Base-by-base conservation (phyloP, 2,329 filamentous ascomycete species). In the Neofusicoccum sp. region DNA sequence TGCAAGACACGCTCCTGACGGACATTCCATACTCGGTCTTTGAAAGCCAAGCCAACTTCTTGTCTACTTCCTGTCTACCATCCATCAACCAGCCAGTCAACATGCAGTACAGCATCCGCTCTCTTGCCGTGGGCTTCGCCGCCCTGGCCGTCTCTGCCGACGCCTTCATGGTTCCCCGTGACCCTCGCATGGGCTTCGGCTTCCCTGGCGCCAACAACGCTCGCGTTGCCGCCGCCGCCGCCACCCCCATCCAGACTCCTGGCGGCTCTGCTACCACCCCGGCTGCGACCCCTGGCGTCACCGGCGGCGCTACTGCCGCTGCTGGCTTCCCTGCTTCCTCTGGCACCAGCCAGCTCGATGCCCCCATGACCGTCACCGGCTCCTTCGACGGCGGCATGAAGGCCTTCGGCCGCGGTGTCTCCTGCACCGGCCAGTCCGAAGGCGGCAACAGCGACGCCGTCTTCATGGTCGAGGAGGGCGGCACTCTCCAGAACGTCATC, bases 401-500 rank as follows among this genome's bases (percentile, higher is more conserved):
- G 61, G 53, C 56, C 7, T 62, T 59, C 56, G 61, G 56, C 40
- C 61, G 61, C 36, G 61, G 61, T 41, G 56, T 62, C 31, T 11
- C 9, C 56, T 59, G 61, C 61, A 53, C 44, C 24, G 53, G 61
- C 30, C 61, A 62, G 53, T 8, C 26, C 3, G 61, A 62, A 44
- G 61, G 61, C 60, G 61, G 61, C 16, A 56, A 62, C 53, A 51
- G 36, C 47, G 53, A 62, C 31, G 61, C 61, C 16, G 61, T 62
- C 54, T 62, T 62, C 44, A n/a, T 20, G 12, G 14, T 62, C 41
- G 56, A 60, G 56, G 56, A 62, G 56, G 61, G 61, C 28, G 79
- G 75, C n/a, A 77, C 75, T 28, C 69, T 82, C 40, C 75, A 73
- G 62, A 81, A 81, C 65, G 79, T 79, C 67, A 80, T 82, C 67